Evolutionary conservation across 2,329 filamentous ascomycete genomes (phyloP).

Genomic region (Pestalotiopsis sp.): DNA sequence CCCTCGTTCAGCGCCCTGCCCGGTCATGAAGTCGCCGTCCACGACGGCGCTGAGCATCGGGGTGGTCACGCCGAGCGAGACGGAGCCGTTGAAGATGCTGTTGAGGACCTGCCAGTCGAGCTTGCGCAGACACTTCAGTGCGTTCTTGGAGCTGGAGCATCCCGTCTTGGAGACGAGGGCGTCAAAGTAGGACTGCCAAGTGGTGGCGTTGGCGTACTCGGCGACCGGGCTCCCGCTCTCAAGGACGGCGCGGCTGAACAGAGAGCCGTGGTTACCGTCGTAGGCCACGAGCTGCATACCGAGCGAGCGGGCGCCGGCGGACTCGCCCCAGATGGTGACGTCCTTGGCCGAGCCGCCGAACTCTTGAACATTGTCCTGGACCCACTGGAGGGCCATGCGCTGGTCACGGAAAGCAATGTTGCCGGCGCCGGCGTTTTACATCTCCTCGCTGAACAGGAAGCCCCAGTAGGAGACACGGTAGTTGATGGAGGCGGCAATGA

Average conservation of each 20-base stretch:
- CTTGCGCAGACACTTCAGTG: slow-evolving; percentile 31
- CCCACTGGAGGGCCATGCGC: slow-evolving; percentile 47
- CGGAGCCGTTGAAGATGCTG: slow-evolving; percentile 28
- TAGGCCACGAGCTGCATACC: slow-evolving; percentile 52
- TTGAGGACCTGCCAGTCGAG: slow-evolving; percentile 31
- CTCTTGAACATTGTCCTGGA: slow-evolving; percentile 48
- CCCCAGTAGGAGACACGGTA: slow-evolving; percentile 53
- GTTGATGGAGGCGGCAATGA: slow-evolving; percentile 51
- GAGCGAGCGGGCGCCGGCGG: slow-evolving; percentile 50
- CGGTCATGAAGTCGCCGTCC: slow-evolving; percentile 42
- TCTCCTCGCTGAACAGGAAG: slow-evolving; percentile 46
- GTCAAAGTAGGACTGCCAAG: slow-evolving; percentile 29
- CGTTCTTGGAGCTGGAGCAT: slow-evolving; percentile 22
- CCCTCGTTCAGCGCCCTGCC: slow-evolving; percentile 30
- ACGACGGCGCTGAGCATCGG: slow-evolving; percentile 25
- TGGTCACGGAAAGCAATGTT: slow-evolving; percentile 55
- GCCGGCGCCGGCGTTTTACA: slow-evolving; percentile 41
- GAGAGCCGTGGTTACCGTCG: slow-evolving; percentile 49
- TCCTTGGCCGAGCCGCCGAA: slow-evolving; percentile 48
- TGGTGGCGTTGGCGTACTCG: background rate
- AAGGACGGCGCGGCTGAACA: slow-evolving; percentile 54
- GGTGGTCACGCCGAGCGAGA: slow-evolving; percentile 15
- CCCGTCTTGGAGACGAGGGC: slow-evolving; percentile 24
- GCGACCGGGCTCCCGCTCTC: slow-evolving; percentile 44
- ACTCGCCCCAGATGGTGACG: slow-evolving; percentile 55